These are phyloP conservation scores for Physcomitrellopsis africana DNA, from an alignment of 225 moss, liverwort and hornwort species.

Conservation along the genomic window DNA sequence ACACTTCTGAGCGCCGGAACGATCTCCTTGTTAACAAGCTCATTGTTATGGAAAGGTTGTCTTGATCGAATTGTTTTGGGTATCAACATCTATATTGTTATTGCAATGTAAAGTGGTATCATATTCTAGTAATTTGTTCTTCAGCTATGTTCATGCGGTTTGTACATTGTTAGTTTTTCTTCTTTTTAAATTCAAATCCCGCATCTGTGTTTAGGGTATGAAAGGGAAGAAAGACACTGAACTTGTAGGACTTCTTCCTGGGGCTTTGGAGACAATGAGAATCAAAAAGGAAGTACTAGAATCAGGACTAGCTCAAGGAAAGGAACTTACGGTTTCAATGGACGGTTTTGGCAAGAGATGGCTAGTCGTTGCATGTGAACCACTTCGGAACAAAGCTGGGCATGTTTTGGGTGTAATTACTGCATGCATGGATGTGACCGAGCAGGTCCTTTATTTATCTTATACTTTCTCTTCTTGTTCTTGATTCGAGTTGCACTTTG, in stretches of 20 bases:
- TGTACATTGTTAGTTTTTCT: not conserved
- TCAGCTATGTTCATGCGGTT: not conserved
- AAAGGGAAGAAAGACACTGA: constrained; percentile 54
- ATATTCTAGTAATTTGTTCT: not conserved
- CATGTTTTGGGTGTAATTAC: constrained; percentile 54
- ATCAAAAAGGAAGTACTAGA: constrained; percentile 58
- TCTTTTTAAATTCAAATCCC: not conserved
- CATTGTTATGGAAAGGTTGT: not conserved
- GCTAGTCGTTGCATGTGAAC: constrained; percentile 61
- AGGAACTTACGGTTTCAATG: constrained; percentile 48
- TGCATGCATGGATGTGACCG: constrained; percentile 66
- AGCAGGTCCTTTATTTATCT: constrained; percentile 42
- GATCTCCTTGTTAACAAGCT: not conserved
- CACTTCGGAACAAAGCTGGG: constrained; percentile 47
- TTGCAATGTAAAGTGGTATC: constrained; percentile 3
- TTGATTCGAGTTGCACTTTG: not conserved
- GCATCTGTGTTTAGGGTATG: constrained; percentile 46
- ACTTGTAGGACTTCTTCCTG: constrained; percentile 56
- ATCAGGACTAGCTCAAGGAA: constrained; percentile 46
- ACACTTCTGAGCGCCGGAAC: not conserved
- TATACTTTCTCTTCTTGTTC: constrained; percentile 2
- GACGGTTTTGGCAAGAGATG: constrained; percentile 52
- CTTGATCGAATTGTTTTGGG: not conserved
- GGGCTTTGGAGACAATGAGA: constrained; percentile 55
- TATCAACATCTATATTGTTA: not conserved